Base-by-base conservation (phyloP, 2,329 filamentous ascomycete species). In the Epichloe bromicola region DNA sequence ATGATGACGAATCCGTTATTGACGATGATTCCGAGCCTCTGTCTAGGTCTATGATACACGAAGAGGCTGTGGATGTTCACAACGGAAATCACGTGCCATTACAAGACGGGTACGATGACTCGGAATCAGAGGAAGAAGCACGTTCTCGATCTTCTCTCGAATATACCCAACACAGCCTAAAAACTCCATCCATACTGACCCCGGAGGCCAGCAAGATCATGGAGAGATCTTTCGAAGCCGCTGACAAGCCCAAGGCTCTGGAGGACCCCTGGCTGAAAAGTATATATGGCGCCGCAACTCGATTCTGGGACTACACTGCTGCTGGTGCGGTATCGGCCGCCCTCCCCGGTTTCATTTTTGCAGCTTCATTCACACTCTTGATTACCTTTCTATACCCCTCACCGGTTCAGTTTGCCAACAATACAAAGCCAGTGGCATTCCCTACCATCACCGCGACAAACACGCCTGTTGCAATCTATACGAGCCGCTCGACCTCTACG, bases 101-200 rank as follows among this genome's bases (percentile, higher is more conserved):
- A 4, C 52, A 39, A 5, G 41, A 50, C 4, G 38, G 17, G 8
- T 38, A 40, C 11, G 51, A 51, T n/a, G 49, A 12, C 33, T 60
- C 61, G 4, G 61, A 64, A 23, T 54, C 58, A 4, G 71, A 75
- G 26, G 69, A 71, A 17, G 67, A 68, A 23, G 64, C 61, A 7
- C 65, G 65, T 26, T 69, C 67, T 53, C 57, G 61, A 52, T 60
- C 62, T 11, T 75, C 74, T 20, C 68, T 76, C 26, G 66, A 70
- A 50, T 77, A 78, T 55, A 71, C 73, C 20, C 72, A 75, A 45
- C 65, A 75, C 57, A 70, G 67, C 49, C 68, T 76, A 41, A 65
- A 64, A 46, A 71, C 64, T 37, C 73, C 73, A 4, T 71, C 69
- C 26, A 63, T 69, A 26, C 56, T 59, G n/a, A 65, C 66, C 4